Base-by-base conservation (phyloP, 1,284 basidiomycete genomes). In the Malassezia obtusa region DNA sequence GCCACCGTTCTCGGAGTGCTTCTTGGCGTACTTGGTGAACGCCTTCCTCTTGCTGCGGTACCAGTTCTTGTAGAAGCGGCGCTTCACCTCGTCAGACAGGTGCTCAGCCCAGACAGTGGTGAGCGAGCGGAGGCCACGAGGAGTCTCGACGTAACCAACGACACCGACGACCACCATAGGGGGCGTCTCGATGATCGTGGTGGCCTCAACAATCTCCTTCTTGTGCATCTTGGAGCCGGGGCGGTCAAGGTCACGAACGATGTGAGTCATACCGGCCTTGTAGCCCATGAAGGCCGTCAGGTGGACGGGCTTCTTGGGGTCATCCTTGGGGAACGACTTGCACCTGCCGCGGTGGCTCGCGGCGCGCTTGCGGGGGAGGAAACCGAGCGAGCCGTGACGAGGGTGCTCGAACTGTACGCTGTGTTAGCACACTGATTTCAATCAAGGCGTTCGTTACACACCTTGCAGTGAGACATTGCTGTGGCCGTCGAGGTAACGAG, bases 61-160 rank as follows among this genome's bases (percentile, higher is more conserved):
- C 94, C 94, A 99, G 84, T 96, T 98, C 84, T 92, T 95, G 87
- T 96, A 95, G 86, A 98, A 96, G 73, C 94, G 84, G 76, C 94
- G 88, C 80, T 94, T 96, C 76, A 98, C 78, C 77, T 96, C 92
- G 73, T 82, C 81, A 49, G 78, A 79, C 50, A 82, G 77, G 78
- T 82, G 81, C 76, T 81, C 79, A 62, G 81, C 81, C 81, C 81
- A 82, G 67, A 82, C 81, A 68, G 81, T 82, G 73, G 81, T 82
- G 65, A 82, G 77, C 41, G 80, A 89, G 73, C 94, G 90, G 63
- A 99, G 85, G 74, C 94, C 94, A 74, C 92, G 91, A 73, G 94
- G 94, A 63, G 94, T 98, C 81, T 99, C 94, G 77, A 98, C 89
- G 80, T 98, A 99, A 70, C 94, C 94, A 71, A 99, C 94, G 76